A percentile compares a stretch with the other conserved stretches of the same genome.
Conservation (phyloP, 768 basidiomycete species). For the Leccinum subtestaceum region DNA sequence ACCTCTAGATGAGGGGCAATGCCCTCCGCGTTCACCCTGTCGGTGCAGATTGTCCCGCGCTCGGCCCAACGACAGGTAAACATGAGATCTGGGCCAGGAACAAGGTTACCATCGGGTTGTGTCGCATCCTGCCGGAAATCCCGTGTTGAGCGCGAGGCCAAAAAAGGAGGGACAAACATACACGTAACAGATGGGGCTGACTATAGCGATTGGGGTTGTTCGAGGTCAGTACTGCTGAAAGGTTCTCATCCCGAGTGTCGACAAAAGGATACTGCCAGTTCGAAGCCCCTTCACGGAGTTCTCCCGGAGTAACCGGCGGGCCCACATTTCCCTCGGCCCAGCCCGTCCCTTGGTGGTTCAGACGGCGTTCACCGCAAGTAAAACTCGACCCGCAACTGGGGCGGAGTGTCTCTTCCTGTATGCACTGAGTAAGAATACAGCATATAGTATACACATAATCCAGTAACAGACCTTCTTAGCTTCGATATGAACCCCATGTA, state of each 20-base stretch:
- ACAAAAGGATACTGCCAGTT: neutral
- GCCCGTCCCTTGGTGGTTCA: neutral
- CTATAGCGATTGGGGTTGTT: neutral
- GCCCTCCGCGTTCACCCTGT: neutral
- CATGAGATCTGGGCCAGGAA: neutral
- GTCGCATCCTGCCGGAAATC: neutral
- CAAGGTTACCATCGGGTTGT: neutral
- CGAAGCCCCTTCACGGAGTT: neutral
- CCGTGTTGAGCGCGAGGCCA: neutral
- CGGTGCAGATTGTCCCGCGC: neutral
- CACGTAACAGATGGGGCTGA: neutral
- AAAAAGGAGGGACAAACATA: neutral
- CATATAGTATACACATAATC: neutral
- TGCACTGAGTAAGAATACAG: neutral
- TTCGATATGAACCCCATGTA: neutral
- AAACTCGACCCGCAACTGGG: neutral
- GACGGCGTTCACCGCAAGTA: too few relatives aligned
- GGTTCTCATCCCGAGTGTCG: neutral
- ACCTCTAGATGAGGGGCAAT: neutral
- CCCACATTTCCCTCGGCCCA: neutral
- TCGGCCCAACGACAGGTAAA: conserved; percentile 6
- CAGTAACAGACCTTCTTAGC: neutral
- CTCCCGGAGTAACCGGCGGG: too few relatives aligned
- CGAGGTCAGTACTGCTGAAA: too few relatives aligned
- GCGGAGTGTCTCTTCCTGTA: neutral